Base-by-base conservation (phyloP, 2,329 filamentous ascomycete species). In the Diaporthe capsici region DNA sequence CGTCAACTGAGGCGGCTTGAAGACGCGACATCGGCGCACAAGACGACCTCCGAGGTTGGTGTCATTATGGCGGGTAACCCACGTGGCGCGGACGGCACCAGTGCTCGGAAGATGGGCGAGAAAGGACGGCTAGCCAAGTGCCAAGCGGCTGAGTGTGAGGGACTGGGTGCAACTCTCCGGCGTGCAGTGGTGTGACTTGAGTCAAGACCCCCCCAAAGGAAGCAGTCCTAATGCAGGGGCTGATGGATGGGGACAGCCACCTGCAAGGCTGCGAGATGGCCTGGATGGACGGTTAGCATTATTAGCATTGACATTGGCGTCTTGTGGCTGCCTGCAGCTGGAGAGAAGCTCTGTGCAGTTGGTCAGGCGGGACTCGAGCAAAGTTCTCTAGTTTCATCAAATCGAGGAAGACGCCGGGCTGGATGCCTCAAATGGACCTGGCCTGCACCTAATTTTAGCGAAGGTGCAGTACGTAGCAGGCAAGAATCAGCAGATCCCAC, bases 171-270 rank as follows among this genome's bases (percentile, higher is more conserved):
- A 15, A 31, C 55, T 49, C 39, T 44, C 70, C 9, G 39, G 42
- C 39, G 70, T 72, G 70, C 49, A 70, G 49, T 70, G 60, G 60
- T 65, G 47, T 42, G 65, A 25, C 49, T 20, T 28, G 65, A 55
- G 47, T 37, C 47, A 65, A 28, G 61, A 49, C 34, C 60, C 39
- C 15, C 39, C n/a, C 58, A 28, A 39, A 10, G 37, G 37, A 25
- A 57, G 71, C 71, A 51, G 57, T 72, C 34, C 71, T 65, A 57
- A 65, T 65, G 58, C 58, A 73, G 71, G 71, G 71, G 71, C 44
- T 65, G 71, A 65, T 73, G 65, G 65, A 70, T 55, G 47, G 61
- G 47, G 58, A 65, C 51, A 73, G 71, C 44, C 58, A 60, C 22
- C n/a, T 55, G 65, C 65, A 70, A 70, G 65, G 49, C 65, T 70